Conservation (phyloP, 768 basidiomycete species). For the Dacryopinax spathularia region DNA sequence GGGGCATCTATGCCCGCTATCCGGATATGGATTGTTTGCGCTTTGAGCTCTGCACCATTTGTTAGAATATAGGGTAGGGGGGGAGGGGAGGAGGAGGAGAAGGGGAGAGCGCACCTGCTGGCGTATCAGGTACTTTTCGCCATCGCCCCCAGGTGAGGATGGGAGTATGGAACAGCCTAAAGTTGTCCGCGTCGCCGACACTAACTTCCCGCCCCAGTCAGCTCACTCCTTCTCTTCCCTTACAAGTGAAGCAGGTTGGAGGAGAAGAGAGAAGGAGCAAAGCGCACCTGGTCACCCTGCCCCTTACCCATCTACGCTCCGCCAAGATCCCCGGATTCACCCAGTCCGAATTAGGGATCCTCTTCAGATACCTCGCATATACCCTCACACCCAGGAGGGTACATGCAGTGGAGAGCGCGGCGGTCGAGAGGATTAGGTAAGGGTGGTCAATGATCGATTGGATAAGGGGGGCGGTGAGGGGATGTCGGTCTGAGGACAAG, state of each 20-base stretch:
- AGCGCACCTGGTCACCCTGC: slow-evolving; percentile 60
- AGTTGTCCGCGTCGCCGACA: slow-evolving; percentile 80
- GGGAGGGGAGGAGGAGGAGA: background rate
- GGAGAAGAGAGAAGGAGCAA: background rate
- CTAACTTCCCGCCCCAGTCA: slow-evolving; percentile 24
- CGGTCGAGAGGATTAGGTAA: slow-evolving; percentile 25
- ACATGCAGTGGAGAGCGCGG: slow-evolving; percentile 21
- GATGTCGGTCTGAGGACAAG: background rate
- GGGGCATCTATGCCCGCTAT: slow-evolving; percentile 89
- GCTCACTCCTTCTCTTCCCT: background rate
- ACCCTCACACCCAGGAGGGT: slow-evolving; percentile 19
- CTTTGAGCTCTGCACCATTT: slow-evolving; percentile 44
- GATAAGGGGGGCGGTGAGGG: background rate
- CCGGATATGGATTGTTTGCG: slow-evolving; percentile 73
- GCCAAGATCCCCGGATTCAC: slow-evolving; percentile 49
- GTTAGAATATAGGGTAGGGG: background rate
- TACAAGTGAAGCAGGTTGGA: too few relatives aligned
- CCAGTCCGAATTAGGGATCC: slow-evolving; percentile 54
- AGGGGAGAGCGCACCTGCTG: slow-evolving; percentile 35
- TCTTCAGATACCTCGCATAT: slow-evolving; percentile 39
- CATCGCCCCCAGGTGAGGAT: slow-evolving; percentile 61
- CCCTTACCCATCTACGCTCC: slow-evolving; percentile 55
- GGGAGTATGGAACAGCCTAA: slow-evolving; percentile 77
- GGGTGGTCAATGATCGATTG: background rate
- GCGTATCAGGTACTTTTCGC: slow-evolving; percentile 46